phyloP scores from a whole-genome alignment of 208 protist species.

The Acanthamoeba lugdunensis region DNA sequence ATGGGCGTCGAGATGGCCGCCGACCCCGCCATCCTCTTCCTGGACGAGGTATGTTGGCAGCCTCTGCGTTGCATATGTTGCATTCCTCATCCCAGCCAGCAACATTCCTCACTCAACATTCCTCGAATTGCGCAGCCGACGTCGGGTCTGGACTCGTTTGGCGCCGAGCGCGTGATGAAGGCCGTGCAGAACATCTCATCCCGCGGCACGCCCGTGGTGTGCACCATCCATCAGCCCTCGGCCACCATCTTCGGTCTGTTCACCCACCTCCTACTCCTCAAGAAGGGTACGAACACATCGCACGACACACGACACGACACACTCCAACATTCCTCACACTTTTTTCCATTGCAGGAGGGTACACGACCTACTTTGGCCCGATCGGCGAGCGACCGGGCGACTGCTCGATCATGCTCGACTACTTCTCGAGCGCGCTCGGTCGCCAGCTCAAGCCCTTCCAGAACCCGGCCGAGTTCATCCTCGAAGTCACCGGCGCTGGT shows the following conservation, averaged over 20 bases:
- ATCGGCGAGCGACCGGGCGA: constrained; percentile 33
- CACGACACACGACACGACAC: too few relatives aligned
- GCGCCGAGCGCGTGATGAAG: constrained; percentile 69
- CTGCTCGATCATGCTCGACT: constrained; percentile 41
- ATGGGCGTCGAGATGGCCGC: constrained; percentile 83
- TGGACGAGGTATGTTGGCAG: constrained; percentile 75
- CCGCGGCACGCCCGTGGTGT: constrained; percentile 41
- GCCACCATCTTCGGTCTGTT: constrained; percentile 59
- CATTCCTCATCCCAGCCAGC: too few relatives aligned
- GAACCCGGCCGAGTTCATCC: constrained; percentile 68
- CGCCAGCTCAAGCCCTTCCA: constrained; percentile 21
- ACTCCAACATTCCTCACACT: background rate
- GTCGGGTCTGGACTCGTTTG: constrained; percentile 71
- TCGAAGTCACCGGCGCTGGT: constrained; percentile 53
- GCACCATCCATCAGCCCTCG: constrained; percentile 71
- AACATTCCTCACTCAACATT: too few relatives aligned
- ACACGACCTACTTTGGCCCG: constrained; percentile 45
- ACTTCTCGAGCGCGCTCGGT: constrained; percentile 14
- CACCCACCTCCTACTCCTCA: constrained; percentile 68
- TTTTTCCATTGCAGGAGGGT: background rate
- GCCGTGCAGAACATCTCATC: constrained; percentile 53
- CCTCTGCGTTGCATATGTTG: background rate
- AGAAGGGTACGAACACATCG: background rate
- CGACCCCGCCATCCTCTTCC: constrained; percentile 78
- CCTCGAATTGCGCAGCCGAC: constrained; percentile 8